phyloP scores from a whole-genome alignment of 352 stramenopile species.

The Pythium folliculosum region DNA sequence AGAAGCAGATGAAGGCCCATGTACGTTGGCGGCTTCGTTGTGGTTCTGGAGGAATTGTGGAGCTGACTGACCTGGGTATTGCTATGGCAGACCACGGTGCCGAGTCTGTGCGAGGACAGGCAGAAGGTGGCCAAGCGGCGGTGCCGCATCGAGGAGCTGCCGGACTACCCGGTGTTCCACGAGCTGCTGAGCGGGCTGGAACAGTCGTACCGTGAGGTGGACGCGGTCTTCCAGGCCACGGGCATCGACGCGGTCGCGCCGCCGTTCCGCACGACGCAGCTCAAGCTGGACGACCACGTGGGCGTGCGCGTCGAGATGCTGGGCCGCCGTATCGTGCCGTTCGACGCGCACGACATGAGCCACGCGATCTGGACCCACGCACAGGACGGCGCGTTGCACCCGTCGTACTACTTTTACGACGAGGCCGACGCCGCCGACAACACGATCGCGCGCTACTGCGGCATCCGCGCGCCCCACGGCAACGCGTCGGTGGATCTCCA shows the following conservation, averaged over 20 bases:
- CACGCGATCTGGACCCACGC: slow-evolving; percentile 22
- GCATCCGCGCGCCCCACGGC: slow-evolving; percentile 16
- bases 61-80: neutral
- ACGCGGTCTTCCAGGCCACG: slow-evolving; percentile 14
- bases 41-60: neutral
- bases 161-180: slow-evolving; percentile 15
- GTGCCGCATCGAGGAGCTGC: slow-evolving; percentile 17
- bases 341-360: slow-evolving; percentile 35
- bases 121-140: slow-evolving; percentile 3
- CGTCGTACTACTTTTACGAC: slow-evolving; percentile 29
- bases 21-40: neutral
- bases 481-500: slow-evolving; percentile 37
- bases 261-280: slow-evolving; percentile 25
- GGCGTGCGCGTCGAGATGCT: slow-evolving; percentile 39
- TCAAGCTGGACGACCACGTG: slow-evolving; percentile 29
- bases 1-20: slow-evolving; percentile 17
- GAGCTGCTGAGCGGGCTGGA: slow-evolving; percentile 10
- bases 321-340: slow-evolving; percentile 35
- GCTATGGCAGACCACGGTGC: slow-evolving; percentile 1
- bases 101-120: slow-evolving; percentile 13
- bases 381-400: slow-evolving; percentile 17
- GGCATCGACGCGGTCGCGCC: slow-evolving; percentile 17
- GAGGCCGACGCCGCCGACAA: slow-evolving; percentile 27
- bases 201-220: slow-evolving; percentile 10
- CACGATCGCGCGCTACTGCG: slow-evolving; percentile 28